Percentiles rank a stretch among this genome's conserved stretches.
phyloP scores from a whole-genome alignment of 1,139 yeast species.

The Yamadazyma sp. region DNA sequence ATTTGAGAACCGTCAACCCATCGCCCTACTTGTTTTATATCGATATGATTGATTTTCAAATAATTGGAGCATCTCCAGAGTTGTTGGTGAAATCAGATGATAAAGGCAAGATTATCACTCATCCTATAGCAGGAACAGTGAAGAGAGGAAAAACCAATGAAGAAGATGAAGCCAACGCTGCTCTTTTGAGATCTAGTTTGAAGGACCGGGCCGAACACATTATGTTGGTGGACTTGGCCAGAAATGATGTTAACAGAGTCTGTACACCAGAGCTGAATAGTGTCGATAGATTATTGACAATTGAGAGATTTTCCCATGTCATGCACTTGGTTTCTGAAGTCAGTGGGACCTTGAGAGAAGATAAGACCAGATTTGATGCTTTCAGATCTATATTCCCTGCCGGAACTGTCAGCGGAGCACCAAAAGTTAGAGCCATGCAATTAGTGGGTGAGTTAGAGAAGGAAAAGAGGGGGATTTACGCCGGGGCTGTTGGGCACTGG shows the following conservation, averaged over 20 bases:
- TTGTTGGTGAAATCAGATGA: conserved; percentile 77
- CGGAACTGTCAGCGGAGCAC: conserved; percentile 98
- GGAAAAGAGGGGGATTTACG: conserved; percentile 94
- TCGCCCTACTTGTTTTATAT: conserved; percentile 94
- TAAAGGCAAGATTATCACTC: conserved; percentile 77
- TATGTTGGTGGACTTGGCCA: conserved; percentile 95
- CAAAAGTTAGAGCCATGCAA: conserved; percentile 96
- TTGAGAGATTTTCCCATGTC: conserved; percentile 95
- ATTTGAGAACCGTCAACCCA: conserved; percentile 92
- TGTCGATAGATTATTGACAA: conserved; percentile 85
- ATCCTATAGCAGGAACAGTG: conserved; percentile 97
- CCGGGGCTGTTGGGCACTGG: conserved; percentile 99
- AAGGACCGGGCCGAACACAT: conserved; percentile 98
- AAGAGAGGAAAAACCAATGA: conserved; percentile 85
- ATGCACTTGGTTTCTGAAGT: conserved; percentile 96
- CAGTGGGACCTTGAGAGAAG: conserved; percentile 82
- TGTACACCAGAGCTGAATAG: conserved; percentile 81
- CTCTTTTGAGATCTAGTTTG: conserved; percentile 67
- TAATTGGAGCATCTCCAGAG: conserved; percentile 97
- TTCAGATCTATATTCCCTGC: conserved; percentile 98
- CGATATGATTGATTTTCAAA: conserved; percentile 87
- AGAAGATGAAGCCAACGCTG: conserved; percentile 86
- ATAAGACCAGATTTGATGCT: conserved; percentile 90
- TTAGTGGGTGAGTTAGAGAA: conserved; percentile 83
- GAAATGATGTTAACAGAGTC: conserved; percentile 93